These are phyloP conservation scores for Polyporus tsugae DNA, from an alignment of 1,284 basidiomycete species.

Conservation along the genomic window DNA sequence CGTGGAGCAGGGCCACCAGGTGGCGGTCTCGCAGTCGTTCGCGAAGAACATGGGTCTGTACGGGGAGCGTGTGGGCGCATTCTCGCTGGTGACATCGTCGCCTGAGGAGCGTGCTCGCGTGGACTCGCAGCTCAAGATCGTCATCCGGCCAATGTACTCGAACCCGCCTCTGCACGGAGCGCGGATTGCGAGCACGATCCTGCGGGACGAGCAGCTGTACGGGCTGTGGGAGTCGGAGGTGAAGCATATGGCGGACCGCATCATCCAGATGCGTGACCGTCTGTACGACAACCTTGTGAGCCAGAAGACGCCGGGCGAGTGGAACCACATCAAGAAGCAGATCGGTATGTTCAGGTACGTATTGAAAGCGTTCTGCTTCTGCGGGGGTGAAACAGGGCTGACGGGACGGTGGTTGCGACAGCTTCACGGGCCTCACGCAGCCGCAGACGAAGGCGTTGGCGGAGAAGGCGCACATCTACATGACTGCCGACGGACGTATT, in stretches of 20 bases:
- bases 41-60: constrained; percentile 99
- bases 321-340: constrained; percentile 97
- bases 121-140: constrained; percentile 94
- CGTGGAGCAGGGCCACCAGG: constrained; percentile 86
- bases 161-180: constrained; percentile 98
- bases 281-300: constrained; percentile 84
- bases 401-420: constrained; percentile 39
- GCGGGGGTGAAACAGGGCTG: constrained; percentile 7
- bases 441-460: constrained; percentile 90
- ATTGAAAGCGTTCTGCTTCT: neutral
- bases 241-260: constrained; percentile 95
- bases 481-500: constrained; percentile 90
- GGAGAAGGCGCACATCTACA: constrained; percentile 94
- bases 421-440: constrained; percentile 88
- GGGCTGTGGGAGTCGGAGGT: constrained; percentile 91
- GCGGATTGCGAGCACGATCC: constrained; percentile 86
- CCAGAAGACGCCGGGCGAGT: constrained; percentile 91
- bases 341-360: constrained; percentile 93
- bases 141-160: constrained; percentile 98
- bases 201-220: constrained; percentile 83
- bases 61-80: constrained; percentile 96
- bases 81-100: constrained; percentile 82
- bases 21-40: constrained; percentile 93
- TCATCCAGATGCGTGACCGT: constrained; percentile 93
- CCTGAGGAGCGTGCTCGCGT: constrained; percentile 90